Conservation (phyloP, 2,329 filamentous ascomycete species). For the Pestalotiopsis fici region DNA sequence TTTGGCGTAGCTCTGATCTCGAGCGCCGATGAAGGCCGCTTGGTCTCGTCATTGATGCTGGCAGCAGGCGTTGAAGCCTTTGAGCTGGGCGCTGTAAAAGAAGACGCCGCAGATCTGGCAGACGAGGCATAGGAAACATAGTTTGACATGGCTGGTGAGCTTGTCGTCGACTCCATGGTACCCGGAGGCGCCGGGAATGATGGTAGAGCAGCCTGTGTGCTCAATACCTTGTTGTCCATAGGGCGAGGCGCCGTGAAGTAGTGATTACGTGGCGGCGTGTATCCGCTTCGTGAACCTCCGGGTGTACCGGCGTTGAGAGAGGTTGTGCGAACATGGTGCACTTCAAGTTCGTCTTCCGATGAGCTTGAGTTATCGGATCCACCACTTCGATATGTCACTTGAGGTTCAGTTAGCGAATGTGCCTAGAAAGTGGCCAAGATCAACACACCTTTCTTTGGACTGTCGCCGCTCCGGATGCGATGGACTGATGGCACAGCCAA, state of each 20-base stretch:
- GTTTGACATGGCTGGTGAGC: constrained; percentile 12
- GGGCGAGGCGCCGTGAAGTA: constrained; percentile 27
- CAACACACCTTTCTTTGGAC: constrained; percentile 3
- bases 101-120: constrained; percentile 23
- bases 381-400: constrained; percentile 13
- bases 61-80: constrained; percentile 15
- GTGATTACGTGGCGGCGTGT: constrained; percentile 20
- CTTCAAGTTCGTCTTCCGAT: constrained; percentile 23
- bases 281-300: constrained; percentile 14
- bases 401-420: background rate
- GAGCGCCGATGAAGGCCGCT: background rate
- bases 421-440: constrained; percentile 8
- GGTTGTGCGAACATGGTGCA: constrained; percentile 10
- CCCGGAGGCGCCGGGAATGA: constrained; percentile 13
- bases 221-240: constrained; percentile 15
- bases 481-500: background rate
- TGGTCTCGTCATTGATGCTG: background rate
- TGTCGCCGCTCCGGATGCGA: constrained; percentile 21
- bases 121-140: constrained; percentile 23
- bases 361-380: constrained; percentile 17
- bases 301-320: constrained; percentile 11
- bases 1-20: background rate
- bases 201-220: constrained; percentile 12
- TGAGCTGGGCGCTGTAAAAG: constrained; percentile 17
- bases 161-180: background rate